Percentiles rank a stretch among this genome's conserved stretches.
These are phyloP conservation scores for Ophiocordyceps sinensis DNA, from an alignment of 2,329 filamentous ascomycete genomes.

Conservation along the genomic window DNA sequence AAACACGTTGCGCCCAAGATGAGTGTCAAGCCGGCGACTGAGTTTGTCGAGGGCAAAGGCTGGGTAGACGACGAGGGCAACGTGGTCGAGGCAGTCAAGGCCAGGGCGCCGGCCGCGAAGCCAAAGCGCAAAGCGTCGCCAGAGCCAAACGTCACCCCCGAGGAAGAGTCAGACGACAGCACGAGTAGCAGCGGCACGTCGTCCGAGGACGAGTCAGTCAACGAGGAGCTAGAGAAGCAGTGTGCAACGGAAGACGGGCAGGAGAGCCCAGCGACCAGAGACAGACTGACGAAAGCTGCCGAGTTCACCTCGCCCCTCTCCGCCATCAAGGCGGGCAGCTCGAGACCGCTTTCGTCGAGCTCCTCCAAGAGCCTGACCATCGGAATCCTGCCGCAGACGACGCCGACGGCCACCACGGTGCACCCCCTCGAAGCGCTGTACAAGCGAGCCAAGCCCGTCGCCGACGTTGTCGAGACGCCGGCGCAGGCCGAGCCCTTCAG, in stretches of 20 bases:
- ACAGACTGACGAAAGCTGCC: constrained; percentile 5
- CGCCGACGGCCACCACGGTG: constrained; percentile 35
- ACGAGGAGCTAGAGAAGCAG: constrained; percentile 3
- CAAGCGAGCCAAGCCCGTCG: constrained; percentile 48
- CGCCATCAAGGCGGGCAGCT: constrained; percentile 13
- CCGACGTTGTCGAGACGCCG: constrained; percentile 16
- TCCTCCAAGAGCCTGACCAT: constrained; percentile 38
- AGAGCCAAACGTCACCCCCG: constrained; percentile 6
- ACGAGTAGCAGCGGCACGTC: constrained; percentile 25
- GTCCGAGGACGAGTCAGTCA: constrained; percentile 8
- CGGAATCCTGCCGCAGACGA: constrained; percentile 33
- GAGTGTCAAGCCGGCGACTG: constrained; percentile 25
- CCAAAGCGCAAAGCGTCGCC: constrained; percentile 9
- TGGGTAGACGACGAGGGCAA: constrained; percentile 75
- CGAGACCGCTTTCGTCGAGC: constrained; percentile 34
- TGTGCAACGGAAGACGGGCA: constrained; percentile 5
- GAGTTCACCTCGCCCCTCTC: constrained; percentile 9
- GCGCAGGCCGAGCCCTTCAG: constrained; percentile 49
- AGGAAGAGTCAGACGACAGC: constrained; percentile 16
- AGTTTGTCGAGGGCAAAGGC: constrained; percentile 71
- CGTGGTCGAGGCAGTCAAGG: constrained; percentile 49
- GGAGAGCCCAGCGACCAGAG: background rate
- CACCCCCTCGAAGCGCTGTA: constrained; percentile 89
- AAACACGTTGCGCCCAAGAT: constrained; percentile 29
- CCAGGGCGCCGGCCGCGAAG: constrained; percentile 13